These are phyloP conservation scores for Pichia kudriavzevii DNA, from an alignment of 1,139 yeast genomes.

Conservation along the genomic window DNA sequence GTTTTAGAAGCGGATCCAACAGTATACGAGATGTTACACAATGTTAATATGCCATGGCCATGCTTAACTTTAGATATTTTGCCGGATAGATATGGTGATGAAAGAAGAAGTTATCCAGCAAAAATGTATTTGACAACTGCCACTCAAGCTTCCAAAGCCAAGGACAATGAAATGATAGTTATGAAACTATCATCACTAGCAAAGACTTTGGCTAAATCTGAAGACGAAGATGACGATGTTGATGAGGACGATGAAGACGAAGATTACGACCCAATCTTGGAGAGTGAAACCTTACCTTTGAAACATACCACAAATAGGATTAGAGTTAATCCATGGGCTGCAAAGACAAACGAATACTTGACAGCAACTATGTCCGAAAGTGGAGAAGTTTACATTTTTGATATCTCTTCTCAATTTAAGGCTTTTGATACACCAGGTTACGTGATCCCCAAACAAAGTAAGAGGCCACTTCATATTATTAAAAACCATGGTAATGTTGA, in stretches of 20 bases:
- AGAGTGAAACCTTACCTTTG: constrained; percentile 69
- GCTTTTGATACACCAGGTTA: constrained; percentile 88
- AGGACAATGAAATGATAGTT: constrained; percentile 81
- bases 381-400: constrained; percentile 85
- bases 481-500: constrained; percentile 89
- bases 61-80: constrained; percentile 84
- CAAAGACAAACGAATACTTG: constrained; percentile 60
- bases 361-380: constrained; percentile 86
- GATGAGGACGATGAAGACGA: constrained; percentile 54
- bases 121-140: constrained; percentile 82
- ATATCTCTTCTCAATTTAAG: constrained; percentile 67
- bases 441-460: constrained; percentile 66
- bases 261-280: constrained; percentile 76
- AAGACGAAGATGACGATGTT: constrained; percentile 62
- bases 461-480: constrained; percentile 80
- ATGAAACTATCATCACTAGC: constrained; percentile 76
- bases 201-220: constrained; percentile 79
- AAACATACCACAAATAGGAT: constrained; percentile 84
- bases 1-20: constrained; percentile 94
- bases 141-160: constrained; percentile 82
- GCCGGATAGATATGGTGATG: constrained; percentile 81
- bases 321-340: constrained; percentile 75
- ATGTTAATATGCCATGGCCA: constrained; percentile 94
- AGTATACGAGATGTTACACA: constrained; percentile 94
- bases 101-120: constrained; percentile 87